Percentiles rank a stretch among this genome's conserved stretches.
These are phyloP conservation scores for Candida berthetii DNA, from an alignment of 805 yeast genomes.

Conservation along the genomic window DNA sequence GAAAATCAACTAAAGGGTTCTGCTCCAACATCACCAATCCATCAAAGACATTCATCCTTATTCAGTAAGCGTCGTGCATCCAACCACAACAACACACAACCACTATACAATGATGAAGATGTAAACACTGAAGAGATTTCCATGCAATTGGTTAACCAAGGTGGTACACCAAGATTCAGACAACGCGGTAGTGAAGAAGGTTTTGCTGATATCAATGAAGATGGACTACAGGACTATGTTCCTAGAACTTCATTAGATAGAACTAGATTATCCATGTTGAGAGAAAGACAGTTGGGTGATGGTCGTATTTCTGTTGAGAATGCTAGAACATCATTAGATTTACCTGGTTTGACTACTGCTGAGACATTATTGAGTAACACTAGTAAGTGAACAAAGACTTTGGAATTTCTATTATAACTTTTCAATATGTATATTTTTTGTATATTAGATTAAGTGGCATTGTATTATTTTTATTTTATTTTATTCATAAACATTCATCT, in stretches of 20 bases:
- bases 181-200: constrained; percentile 1
- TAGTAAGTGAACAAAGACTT: neutral
- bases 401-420: neutral
- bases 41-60: constrained; percentile 1
- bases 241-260: constrained; percentile 31
- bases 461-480: neutral
- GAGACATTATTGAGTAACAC: constrained; percentile 22
- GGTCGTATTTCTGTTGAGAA: constrained; percentile 31
- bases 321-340: constrained; percentile 32
- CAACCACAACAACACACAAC: too few relatives aligned
- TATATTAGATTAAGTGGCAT: neutral
- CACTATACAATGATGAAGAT: constrained; percentile 17
- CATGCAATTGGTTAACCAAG: constrained; percentile 19
- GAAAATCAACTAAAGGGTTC: constrained; percentile 12
- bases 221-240: constrained; percentile 4
- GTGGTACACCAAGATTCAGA: constrained; percentile 22
- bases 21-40: constrained; percentile 5
- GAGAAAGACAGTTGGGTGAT: constrained; percentile 28
- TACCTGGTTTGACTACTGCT: constrained; percentile 35
- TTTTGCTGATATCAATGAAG: neutral
- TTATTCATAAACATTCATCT: neutral
- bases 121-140: constrained; percentile 33
- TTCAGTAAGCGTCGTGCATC: neutral
- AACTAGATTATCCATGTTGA: constrained; percentile 29
- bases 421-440: too few relatives aligned